Conservation (phyloP, 1,139 yeast genomes). For the Debaryomyces fabryi region DNA sequence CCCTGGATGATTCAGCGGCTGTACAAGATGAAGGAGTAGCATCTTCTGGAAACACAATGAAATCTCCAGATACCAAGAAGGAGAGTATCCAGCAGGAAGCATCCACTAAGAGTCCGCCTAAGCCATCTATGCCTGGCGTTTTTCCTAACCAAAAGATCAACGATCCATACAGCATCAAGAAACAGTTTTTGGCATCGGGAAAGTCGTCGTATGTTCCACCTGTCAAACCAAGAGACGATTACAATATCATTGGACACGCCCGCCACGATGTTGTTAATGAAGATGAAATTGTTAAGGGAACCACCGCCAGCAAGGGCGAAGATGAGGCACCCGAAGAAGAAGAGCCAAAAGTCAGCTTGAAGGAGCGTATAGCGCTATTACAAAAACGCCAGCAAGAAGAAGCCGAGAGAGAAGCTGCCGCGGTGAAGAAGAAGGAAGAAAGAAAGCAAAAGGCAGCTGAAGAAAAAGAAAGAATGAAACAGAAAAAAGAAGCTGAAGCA, state of each 20-base stretch:
- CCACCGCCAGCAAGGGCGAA: constrained; percentile 12
- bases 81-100: constrained; percentile 11
- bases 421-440: constrained; percentile 58
- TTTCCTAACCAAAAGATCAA: constrained; percentile 32
- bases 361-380: constrained; percentile 81
- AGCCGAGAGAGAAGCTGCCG: constrained; percentile 72
- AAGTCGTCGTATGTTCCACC: constrained; percentile 50
- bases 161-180: constrained; percentile 48
- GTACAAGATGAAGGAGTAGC: constrained; percentile 1
- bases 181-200: constrained; percentile 45
- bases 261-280: constrained; percentile 27
- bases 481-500: constrained; percentile 16
- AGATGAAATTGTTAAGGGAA: constrained; percentile 28
- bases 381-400: constrained; percentile 84
- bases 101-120: constrained; percentile 13
- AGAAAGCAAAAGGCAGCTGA: constrained; percentile 49
- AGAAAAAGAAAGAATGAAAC: constrained; percentile 28
- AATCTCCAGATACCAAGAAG: constrained; percentile 6
- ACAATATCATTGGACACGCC: constrained; percentile 35
- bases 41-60: not conserved
- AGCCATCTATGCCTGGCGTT: constrained; percentile 26
- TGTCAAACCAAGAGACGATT: constrained; percentile 45
- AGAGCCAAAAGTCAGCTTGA: constrained; percentile 76
- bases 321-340: constrained; percentile 40
- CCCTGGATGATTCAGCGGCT: constrained; percentile 10